Conservation (phyloP, 1,284 basidiomycete species). For the Schizophyllum amplum region DNA sequence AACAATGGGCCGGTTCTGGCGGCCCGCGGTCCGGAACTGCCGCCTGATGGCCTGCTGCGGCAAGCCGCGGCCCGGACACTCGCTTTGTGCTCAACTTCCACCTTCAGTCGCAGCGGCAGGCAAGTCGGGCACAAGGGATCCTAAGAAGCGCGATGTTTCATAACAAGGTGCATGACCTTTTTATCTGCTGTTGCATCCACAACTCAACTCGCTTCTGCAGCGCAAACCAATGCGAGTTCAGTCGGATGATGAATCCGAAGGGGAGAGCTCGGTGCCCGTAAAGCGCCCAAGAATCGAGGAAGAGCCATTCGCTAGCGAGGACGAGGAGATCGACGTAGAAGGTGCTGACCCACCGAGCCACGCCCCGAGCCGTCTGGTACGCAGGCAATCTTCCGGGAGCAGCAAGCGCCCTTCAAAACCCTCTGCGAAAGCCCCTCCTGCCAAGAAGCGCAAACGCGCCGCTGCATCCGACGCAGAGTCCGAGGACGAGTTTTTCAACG, state of each 20-base stretch:
- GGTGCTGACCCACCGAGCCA: background rate
- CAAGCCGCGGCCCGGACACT: no score
- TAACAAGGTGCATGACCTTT: no score
- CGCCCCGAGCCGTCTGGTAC: background rate
- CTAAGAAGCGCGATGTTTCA: no score
- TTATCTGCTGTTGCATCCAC: no score
- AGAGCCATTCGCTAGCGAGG: conserved; percentile 13
- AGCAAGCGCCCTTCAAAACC: conserved; percentile 10
- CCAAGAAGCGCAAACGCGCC: conserved; percentile 10
- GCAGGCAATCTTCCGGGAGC: background rate
- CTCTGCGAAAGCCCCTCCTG: conserved; percentile 9
- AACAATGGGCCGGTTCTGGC: no score
- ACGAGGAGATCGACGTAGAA: background rate
- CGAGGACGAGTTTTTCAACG: conserved; percentile 14
- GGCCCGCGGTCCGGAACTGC: no score
- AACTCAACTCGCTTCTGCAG: background rate
- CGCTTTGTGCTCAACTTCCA: no score
- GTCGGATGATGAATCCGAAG: background rate
- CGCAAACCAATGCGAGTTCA: background rate
- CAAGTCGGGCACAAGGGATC: no score
- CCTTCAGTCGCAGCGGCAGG: no score
- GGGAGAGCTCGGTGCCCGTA: background rate
- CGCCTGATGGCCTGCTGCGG: background rate
- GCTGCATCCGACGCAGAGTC: conserved; percentile 22
- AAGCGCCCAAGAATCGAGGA: background rate